phyloP scores from a whole-genome alignment of 306 rosid species.

The Acacia crassicarpa region DNA sequence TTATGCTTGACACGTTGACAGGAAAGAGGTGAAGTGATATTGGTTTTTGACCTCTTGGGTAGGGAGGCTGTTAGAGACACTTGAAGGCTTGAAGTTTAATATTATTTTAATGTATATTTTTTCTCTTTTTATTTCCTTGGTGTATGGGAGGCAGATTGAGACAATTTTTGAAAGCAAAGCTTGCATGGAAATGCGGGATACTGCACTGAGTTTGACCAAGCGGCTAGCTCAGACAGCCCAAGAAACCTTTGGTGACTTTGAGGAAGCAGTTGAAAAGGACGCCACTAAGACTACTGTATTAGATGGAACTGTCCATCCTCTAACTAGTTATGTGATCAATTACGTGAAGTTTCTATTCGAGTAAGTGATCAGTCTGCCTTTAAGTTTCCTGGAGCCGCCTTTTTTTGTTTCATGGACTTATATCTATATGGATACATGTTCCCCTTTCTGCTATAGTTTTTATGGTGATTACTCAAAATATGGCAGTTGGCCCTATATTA shows the following conservation, averaged over 20 bases:
- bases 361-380: constrained; percentile 53
- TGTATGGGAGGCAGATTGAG: constrained; percentile 51
- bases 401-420: not conserved
- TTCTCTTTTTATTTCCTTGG: not conserved
- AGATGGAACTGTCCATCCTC: constrained; percentile 98
- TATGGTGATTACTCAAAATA: not conserved
- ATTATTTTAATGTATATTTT: not conserved
- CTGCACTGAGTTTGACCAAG: constrained; percentile 69
- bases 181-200: constrained; percentile 78
- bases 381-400: not conserved
- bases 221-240: constrained; percentile 95
- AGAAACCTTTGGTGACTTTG: constrained; percentile 93
- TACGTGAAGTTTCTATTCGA: constrained; percentile 85
- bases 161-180: constrained; percentile 69
- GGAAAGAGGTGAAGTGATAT: constrained; percentile 1
- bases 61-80: not conserved
- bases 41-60: not conserved
- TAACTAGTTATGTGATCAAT: constrained; percentile 96
- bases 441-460: not conserved
- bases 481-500: not conserved
- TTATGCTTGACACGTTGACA: not conserved
- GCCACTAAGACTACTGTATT: constrained; percentile 90
- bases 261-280: constrained; percentile 98
- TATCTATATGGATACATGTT: not conserved
- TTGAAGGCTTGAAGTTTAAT: not conserved